phyloP scores from a whole-genome alignment of 1,139 yeast genomes.

The Protomyces lactucae-debilis region DNA sequence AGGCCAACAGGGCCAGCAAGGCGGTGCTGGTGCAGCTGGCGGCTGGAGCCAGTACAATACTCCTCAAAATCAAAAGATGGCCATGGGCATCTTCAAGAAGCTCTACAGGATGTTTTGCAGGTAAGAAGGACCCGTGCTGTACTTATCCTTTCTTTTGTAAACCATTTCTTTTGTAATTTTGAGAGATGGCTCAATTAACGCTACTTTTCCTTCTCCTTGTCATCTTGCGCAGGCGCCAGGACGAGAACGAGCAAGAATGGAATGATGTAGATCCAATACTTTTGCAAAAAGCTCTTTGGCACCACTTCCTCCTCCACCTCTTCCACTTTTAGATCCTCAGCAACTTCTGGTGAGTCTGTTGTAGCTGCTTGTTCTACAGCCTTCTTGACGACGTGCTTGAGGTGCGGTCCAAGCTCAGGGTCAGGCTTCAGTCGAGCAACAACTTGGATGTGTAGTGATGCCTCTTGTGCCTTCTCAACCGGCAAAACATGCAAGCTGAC shows the following conservation, averaged over 20 bases:
- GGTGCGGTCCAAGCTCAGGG: neutral
- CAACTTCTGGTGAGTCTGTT: neutral
- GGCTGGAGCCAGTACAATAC: slow-evolving; percentile 24
- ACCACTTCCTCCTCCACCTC: slow-evolving; percentile 16
- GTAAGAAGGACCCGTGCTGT: neutral
- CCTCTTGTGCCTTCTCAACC: neutral
- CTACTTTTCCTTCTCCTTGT: neutral
- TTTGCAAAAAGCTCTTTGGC: slow-evolving; percentile 15
- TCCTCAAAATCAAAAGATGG: slow-evolving; percentile 13
- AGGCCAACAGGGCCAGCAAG: slow-evolving; percentile 36
- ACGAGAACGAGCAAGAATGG: slow-evolving; percentile 10
- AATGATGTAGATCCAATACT: slow-evolving; percentile 22
- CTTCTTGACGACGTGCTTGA: neutral
- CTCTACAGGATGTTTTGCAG: slow-evolving; percentile 13
- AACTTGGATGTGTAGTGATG: neutral
- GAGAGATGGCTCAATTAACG: neutral
- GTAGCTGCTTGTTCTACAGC: neutral
- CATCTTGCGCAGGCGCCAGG: neutral
- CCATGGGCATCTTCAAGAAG: slow-evolving; percentile 11
- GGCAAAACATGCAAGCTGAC: neutral
- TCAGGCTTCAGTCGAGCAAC: neutral
- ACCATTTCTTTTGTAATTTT: neutral
- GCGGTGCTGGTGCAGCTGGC: slow-evolving; percentile 13
- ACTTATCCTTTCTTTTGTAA: neutral
- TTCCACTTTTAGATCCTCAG: neutral